phyloP scores from a whole-genome alignment of 371 early-diverging fungal species.

The Mucor indicus region DNA sequence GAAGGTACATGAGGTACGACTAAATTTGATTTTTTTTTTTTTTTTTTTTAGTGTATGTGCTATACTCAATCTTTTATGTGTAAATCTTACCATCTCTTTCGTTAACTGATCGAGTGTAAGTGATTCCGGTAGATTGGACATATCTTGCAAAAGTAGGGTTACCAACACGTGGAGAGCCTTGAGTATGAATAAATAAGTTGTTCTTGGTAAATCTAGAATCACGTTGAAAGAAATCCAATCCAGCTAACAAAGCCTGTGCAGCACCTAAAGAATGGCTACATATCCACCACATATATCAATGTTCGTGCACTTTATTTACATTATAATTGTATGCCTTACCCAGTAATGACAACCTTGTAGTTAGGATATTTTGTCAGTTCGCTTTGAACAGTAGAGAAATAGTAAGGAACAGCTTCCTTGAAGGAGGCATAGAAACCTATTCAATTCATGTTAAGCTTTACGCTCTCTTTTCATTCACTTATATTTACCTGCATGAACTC shows the following conservation, averaged over 20 bases:
- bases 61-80: not conserved
- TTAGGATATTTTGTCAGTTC: constrained; percentile 12
- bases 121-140: constrained; percentile 17
- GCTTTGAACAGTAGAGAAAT: constrained; percentile 7
- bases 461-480: not conserved
- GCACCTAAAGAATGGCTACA: constrained; percentile 25
- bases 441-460: not conserved
- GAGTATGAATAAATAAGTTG: constrained; percentile 16
- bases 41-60: not conserved
- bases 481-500: too few species aligned
- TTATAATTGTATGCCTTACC: constrained; percentile 1
- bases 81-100: constrained; percentile 6
- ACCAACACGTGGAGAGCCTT: constrained; percentile 23
- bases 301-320: too few species aligned
- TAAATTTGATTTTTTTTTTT: too few species aligned
- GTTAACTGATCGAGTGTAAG: constrained; percentile 11
- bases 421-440: constrained; percentile 16
- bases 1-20: constrained; percentile 23
- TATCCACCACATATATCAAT: not conserved
- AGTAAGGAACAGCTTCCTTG: constrained; percentile 2
- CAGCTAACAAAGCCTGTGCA: constrained; percentile 21
- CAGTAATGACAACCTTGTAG: constrained; percentile 11
- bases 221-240: constrained; percentile 23
- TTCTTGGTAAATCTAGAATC: constrained; percentile 8
- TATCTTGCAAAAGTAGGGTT: constrained; percentile 23